Evolutionary conservation across 345 rosid genomes (phyloP), one percentile per base, ranked within the genome.

Genomic region (Nephelium lappaceum): DNA sequence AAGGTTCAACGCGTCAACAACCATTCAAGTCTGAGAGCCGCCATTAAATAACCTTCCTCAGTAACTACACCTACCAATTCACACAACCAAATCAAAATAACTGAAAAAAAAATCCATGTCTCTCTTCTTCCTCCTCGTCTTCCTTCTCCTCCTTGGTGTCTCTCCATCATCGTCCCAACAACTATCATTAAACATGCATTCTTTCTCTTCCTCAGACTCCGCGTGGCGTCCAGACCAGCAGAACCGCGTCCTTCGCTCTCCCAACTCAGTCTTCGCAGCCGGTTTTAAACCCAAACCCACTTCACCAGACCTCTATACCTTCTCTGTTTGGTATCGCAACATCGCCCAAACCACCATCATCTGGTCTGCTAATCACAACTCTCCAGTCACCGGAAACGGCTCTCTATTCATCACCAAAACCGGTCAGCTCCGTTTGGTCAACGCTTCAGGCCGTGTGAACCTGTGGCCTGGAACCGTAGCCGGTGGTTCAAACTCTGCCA

Each of bases 291-390:
- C 51, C 27, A 12, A 47, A 3, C 19, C 78, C 74, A 19, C 63
- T 55, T 82, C 85, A 25, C 41, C 4, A 42, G 77, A 65, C 79
- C 83, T 4, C 38, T 87, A 74, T 62, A 76, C 64, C 77, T 91
- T 91, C 89, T 88, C 91, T 7, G 38, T 91, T 69, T 89, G 91
- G 89, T 87, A 81, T 77, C 1, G 75, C 81, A 81, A 84, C 62
- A 77, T 83, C 49, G 38, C 86, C 3, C 0, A 14, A n/a, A 12
- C 9, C 0, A 78, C 87, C 38, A n/a, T 61, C 21, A 77, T 91
- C 63, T 91, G 93, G 95, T 88, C 90, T 15, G 83, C 83, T 67
- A 78, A 77, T 7, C n/a, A 0, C 11, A 21, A 67, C 14, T 82
- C 81, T 25, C 73, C 83, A 7, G 73, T 77, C 73, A 12, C 53